Conservation (phyloP, 1,284 basidiomycete genomes). For the Microbotryum lychnidis-dioicae region DNA sequence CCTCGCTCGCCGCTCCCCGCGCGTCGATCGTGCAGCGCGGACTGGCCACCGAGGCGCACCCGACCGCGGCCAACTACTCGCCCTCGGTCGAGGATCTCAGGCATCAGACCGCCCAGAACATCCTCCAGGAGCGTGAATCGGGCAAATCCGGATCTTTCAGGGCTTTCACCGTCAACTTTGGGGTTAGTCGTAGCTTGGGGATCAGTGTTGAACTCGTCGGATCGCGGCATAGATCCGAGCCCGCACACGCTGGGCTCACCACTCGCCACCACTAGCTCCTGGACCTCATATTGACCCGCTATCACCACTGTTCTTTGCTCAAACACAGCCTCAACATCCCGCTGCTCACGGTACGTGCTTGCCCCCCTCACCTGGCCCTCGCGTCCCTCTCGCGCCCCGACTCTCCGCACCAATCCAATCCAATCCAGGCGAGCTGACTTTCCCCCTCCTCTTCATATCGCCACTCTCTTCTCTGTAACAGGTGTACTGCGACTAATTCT, state of each 20-base stretch:
- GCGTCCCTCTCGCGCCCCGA: too few relatives aligned
- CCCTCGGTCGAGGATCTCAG: conserved; percentile 49
- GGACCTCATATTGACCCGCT: background rate
- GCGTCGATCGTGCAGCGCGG: too few relatives aligned
- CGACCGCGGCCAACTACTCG: background rate
- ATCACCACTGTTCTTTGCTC: background rate
- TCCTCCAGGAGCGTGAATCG: conserved; percentile 61
- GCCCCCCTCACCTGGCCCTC: too few relatives aligned
- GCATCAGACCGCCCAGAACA: conserved; percentile 62
- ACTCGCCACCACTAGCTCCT: background rate
- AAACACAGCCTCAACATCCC: conserved; percentile 72
- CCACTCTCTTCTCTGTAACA: too few relatives aligned
- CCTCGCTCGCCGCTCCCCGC: too few relatives aligned
- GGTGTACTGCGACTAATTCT: conserved; percentile 96
- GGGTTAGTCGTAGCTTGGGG: background rate
- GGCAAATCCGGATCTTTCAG: conserved; percentile 36
- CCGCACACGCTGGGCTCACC: too few relatives aligned
- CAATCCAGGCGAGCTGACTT: too few relatives aligned
- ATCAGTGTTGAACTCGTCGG: too few relatives aligned
- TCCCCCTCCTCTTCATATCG: too few relatives aligned
- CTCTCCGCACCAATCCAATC: too few relatives aligned
- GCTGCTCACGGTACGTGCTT: conserved; percentile 60
- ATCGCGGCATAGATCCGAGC: too few relatives aligned
- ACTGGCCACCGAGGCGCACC: conserved; percentile 16
- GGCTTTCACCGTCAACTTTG: conserved; percentile 42